Percentiles rank a stretch among this genome's conserved stretches.
These are phyloP conservation scores for Russula ochroleuca DNA, from an alignment of 768 basidiomycete genomes.

Conservation along the genomic window DNA sequence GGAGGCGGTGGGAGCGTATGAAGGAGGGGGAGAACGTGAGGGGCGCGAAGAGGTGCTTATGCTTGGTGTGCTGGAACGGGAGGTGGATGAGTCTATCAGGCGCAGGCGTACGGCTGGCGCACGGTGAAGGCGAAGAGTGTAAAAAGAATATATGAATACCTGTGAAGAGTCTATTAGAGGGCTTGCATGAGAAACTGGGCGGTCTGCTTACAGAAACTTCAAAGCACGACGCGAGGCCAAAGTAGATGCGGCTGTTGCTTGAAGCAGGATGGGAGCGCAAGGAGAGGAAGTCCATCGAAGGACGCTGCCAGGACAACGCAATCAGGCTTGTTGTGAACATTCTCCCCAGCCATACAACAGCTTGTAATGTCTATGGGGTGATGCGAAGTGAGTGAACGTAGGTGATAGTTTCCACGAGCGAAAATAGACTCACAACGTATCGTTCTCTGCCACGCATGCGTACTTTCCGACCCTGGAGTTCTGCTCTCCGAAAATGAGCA, in stretches of 20 bases:
- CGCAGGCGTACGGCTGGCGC: slow-evolving; percentile 71
- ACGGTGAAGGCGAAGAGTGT: slow-evolving; percentile 57
- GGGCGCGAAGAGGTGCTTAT: slow-evolving; percentile 35
- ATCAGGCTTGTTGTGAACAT: slow-evolving; percentile 48
- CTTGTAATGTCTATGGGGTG: slow-evolving; percentile 52
- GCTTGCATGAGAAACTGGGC: not conserved
- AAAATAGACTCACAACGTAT: slow-evolving; percentile 51
- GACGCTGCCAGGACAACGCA: slow-evolving; percentile 40
- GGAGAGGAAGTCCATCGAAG: slow-evolving; percentile 40
- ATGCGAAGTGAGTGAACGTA: not conserved
- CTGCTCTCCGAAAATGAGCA: slow-evolving; percentile 50
- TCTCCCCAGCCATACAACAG: slow-evolving; percentile 54
- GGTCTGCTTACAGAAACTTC: slow-evolving; percentile 56
- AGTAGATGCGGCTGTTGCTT: slow-evolving; percentile 42
- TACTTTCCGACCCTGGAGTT: slow-evolving; percentile 67
- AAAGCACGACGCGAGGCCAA: slow-evolving; percentile 41
- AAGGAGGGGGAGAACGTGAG: slow-evolving; percentile 39
- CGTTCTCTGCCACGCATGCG: slow-evolving; percentile 57
- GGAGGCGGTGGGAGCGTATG: slow-evolving; percentile 17
- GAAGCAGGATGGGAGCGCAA: slow-evolving; percentile 38
- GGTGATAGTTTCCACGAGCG: not conserved
- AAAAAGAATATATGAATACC: slow-evolving; percentile 50
- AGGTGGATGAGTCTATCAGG: slow-evolving; percentile 56
- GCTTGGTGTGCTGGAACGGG: slow-evolving; percentile 29
- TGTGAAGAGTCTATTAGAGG: slow-evolving; percentile 31